These are phyloP conservation scores for Gamsiella multidivaricata DNA, from an alignment of 192 early-diverging fungal species.

Conservation along the genomic window DNA sequence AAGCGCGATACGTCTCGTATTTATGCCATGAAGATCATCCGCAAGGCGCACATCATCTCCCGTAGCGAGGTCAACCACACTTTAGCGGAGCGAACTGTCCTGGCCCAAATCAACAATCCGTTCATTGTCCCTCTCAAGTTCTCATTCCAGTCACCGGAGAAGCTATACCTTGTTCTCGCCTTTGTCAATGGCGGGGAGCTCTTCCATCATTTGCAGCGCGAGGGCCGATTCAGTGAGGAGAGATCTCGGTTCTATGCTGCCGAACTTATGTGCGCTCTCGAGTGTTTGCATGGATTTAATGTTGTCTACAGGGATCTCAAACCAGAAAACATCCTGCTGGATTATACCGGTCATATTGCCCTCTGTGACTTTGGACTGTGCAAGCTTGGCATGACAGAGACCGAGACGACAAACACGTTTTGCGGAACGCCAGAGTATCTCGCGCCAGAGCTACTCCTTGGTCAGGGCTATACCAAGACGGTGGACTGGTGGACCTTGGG, in stretches of 20 bases:
- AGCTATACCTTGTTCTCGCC: slow-evolving; percentile 95
- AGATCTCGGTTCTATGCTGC: slow-evolving; percentile 93
- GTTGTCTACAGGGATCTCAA: slow-evolving; percentile 92
- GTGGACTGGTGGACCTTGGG: slow-evolving; percentile 99
- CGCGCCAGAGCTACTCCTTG: slow-evolving; percentile 89
- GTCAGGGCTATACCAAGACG: slow-evolving; percentile 87
- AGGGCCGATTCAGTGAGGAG: slow-evolving; percentile 88
- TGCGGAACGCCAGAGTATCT: slow-evolving; percentile 99
- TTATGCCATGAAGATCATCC: slow-evolving; percentile 97
- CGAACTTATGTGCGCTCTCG: slow-evolving; percentile 90
- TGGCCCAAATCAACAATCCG: slow-evolving; percentile 90
- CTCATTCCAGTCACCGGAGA: slow-evolving; percentile 94
- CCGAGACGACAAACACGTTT: slow-evolving; percentile 92
- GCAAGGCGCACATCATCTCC: slow-evolving; percentile 94
- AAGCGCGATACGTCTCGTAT: slow-evolving; percentile 92
- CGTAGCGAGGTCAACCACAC: slow-evolving; percentile 96
- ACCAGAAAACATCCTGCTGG: slow-evolving; percentile 95
- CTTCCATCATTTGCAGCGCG: slow-evolving; percentile 93
- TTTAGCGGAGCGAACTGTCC: slow-evolving; percentile 89
- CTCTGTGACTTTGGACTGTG: slow-evolving; percentile 95
- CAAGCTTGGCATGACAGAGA: slow-evolving; percentile 95
- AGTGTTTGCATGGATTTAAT: slow-evolving; percentile 91
- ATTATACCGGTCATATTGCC: slow-evolving; percentile 93
- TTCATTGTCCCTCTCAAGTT: slow-evolving; percentile 96
- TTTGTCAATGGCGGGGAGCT: slow-evolving; percentile 98